Evolutionary conservation across 164 flowering plant genomes (phyloP).

Genomic region (Umbilicus rupestris): DNA sequence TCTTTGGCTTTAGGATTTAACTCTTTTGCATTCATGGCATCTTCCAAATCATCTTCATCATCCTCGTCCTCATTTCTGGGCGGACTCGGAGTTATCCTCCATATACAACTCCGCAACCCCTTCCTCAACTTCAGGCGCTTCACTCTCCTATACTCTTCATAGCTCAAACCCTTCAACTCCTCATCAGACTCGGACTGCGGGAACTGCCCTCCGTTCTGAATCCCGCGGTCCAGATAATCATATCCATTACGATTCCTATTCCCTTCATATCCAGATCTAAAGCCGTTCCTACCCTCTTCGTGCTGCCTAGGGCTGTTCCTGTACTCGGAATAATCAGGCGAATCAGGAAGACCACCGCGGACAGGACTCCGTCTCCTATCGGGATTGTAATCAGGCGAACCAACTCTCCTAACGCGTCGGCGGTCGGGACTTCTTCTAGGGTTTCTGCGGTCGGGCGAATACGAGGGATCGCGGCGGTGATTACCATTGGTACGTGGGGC

Average conservation of each 20-base stretch:
- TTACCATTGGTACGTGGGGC: constrained; percentile 11
- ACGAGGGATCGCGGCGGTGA: constrained; percentile 13
- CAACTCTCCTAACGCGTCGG: not conserved
- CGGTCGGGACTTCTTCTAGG: constrained; percentile 22
- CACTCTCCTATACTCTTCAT: constrained; percentile 66
- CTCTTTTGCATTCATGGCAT: constrained; percentile 15
- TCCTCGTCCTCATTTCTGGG: constrained; percentile 39
- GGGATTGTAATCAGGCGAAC: not conserved
- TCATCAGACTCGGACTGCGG: constrained; percentile 66
- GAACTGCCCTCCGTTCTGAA: constrained; percentile 10
- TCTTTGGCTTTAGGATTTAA: constrained; percentile 12
- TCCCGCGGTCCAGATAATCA: constrained; percentile 4
- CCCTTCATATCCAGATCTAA: not conserved
- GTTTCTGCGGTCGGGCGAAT: constrained; percentile 18
- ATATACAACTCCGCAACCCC: constrained; percentile 45
- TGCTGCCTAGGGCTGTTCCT: constrained; percentile 19
- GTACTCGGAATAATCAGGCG: constrained; percentile 14
- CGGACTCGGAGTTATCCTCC: constrained; percentile 84
- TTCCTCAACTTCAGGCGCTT: constrained; percentile 82
- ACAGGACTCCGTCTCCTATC: not conserved
- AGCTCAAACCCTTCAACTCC: constrained; percentile 68
- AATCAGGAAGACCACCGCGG: constrained; percentile 1
- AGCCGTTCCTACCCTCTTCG: constrained; percentile 9
- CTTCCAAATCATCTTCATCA: constrained; percentile 28
- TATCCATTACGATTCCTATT: not conserved